Percentiles rank a stretch among this genome's conserved stretches.
Evolutionary conservation across 2,329 filamentous ascomycete genomes (phyloP).

Genomic region (Penicillium sp.): DNA sequence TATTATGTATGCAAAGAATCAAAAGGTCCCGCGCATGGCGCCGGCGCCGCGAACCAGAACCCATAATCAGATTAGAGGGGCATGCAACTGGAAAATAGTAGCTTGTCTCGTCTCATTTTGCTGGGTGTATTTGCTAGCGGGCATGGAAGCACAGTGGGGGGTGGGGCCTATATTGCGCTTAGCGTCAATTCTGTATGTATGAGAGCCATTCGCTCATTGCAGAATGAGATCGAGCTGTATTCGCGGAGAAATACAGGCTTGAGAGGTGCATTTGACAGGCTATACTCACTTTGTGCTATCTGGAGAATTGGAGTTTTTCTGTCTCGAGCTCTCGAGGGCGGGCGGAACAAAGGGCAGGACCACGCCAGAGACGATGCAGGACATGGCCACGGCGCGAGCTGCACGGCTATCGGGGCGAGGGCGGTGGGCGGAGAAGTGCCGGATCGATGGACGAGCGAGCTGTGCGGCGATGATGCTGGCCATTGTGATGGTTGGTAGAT

Average conservation of each 20-base stretch:
- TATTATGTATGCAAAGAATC: constrained; percentile 21
- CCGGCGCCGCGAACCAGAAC: constrained; percentile 15
- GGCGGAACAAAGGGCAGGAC: constrained; percentile 50
- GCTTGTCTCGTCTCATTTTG: background rate
- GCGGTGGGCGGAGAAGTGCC: constrained; percentile 48
- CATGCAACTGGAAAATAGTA: background rate
- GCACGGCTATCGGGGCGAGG: constrained; percentile 42
- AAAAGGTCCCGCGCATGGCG: constrained; percentile 6
- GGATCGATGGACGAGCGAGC: constrained; percentile 40
- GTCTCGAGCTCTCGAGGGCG: constrained; percentile 48
- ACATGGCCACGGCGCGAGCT: constrained; percentile 43
- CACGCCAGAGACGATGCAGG: constrained; percentile 46
- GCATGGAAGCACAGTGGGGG: constrained; percentile 48
- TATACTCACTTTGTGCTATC: constrained; percentile 41
- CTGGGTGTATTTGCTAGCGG: constrained; percentile 27
- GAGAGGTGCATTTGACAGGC: background rate
- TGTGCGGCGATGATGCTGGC: constrained; percentile 22
- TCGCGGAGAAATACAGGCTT: background rate
- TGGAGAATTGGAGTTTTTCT: constrained; percentile 41
- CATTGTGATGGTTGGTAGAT: constrained; percentile 15
- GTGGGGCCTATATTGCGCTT: constrained; percentile 31
- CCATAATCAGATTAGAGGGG: background rate
- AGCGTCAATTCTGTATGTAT: constrained; percentile 9
- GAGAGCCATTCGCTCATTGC: background rate
- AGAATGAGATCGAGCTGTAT: background rate